Base-by-base conservation (phyloP, 1,284 basidiomycete species). In the Volvariella volvacea region DNA sequence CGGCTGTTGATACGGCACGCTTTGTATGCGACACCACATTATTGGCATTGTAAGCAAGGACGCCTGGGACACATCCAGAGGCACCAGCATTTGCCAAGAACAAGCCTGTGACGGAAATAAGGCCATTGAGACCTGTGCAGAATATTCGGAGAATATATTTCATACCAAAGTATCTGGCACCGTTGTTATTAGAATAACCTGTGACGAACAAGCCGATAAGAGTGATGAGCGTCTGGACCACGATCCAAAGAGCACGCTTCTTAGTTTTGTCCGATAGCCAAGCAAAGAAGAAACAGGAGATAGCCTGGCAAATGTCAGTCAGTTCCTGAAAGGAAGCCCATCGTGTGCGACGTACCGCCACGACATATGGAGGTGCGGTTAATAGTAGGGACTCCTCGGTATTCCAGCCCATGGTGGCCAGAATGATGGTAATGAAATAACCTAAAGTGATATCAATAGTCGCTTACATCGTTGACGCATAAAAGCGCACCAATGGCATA, bases 31-130 rank as follows among this genome's bases (percentile, higher is more conserved):
- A 67, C 39, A 69, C 57, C 19, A 70, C 55, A 49, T 74, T 74
- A 49, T 74, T 74, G 12, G 71, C 62, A 2, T 67, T 62, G 56
- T 73, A 75, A 44, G 71, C 70, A 28, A 75, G 56, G 37, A 74
- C 67, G 2, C 65, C 70, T 38, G 71, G 66, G 33, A 73, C 65
- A 44, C 64, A 66, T 1, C 68, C 68, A 30, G 62, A 60, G 33
- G 68, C 66, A 17, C 71, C 72, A 21, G 66, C 65, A 48, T 63
- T 70, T 32, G 53, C 60, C 33, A 74, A 47, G 50, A 73, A 73
- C 25, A 73, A 56, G 8, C 72, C 72, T 73, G 32, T n/a, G n/a
- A n/a, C n/a, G n/a, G n/a, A n/a, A n/a, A n/a, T n/a, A n/a, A n/a
- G n/a, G n/a, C n/a, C 16, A 37, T 15, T 48, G 19, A 40, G 17